Evolutionary conservation across 495 filamentous ascomycete genomes (phyloP), one percentile per base, ranked within the genome.

Genomic region (Aspergillus ostianus): DNA sequence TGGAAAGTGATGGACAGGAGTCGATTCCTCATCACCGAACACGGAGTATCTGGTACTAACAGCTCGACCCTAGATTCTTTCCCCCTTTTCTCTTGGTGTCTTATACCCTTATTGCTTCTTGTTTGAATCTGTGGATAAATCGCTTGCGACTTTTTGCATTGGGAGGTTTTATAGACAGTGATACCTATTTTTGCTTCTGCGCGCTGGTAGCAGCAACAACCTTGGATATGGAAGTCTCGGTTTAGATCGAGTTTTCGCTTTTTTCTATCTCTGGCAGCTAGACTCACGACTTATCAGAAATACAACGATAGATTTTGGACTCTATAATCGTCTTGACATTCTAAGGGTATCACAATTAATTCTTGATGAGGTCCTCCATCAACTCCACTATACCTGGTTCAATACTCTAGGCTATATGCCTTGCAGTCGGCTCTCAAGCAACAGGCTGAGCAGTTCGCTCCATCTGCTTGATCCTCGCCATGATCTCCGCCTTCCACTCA

Each of bases 31-130:
- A 97, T 73, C 93, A 98, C 73, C 82, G 93, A 61, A 96, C 92
- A 26, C 84, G 93, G 65, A 94, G 92, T 64, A 97, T 98, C 62
- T 98, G 93, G 93, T 98, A 98, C 76, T 98, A 67, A 79, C 51
- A 23, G 18, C 12, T 23, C n/a, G 46, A 27, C 9, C 19, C 17
- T 10, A 8, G 13, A 17, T 21, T 49, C 6, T 46, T 32, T 32
- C 19, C 17, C 26, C 18, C 15, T 61, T 61, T 41, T 41, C 36
- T 41, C 36, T 10, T 58, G 41, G 10, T 19, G 9, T 51, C 47
- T 41, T 48, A 59, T 63, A 59, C 56, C 56, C 61, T 26, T 52
- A 26, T 8, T 26, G 47, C 36, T 41, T 41, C 36, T 41, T 49
- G 8, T 27, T 52, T n/a, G 50, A 26, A 32, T 26, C 3, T 52